Base-by-base conservation (phyloP, 2,329 filamentous ascomycete species). In the Aspergillus terreus region DNA sequence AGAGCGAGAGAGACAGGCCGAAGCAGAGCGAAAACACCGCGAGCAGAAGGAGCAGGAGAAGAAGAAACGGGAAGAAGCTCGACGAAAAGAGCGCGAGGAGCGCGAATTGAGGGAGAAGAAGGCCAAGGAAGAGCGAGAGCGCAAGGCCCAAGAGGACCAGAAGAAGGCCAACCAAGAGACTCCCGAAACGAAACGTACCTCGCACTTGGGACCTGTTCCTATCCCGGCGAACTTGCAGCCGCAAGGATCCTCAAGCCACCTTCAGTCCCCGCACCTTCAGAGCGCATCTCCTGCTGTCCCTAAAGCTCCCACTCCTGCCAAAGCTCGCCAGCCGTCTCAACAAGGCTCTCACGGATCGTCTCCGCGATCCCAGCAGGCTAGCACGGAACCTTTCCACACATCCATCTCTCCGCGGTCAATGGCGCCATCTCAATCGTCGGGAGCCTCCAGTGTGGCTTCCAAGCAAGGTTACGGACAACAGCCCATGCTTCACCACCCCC, bases 41-140 rank as follows among this genome's bases (percentile, higher is more conserved):
- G 89, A 94, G 69, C 82, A 84, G 42, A 90, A 88, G 65, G 88
- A 91, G 56, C 82, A 82, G 38, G 89, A 94, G 73, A 94, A 90
- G 75, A 92, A 87, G 72, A 83, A 85, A 56, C 81, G 81, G 46
- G 83, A 86, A 27, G 83, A 86, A 51, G 74, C 76, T 2, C 92
- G 88, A 70, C 90, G 90, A 63, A 92, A 92, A 65, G 85, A 90
- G 60, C 85, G 87, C 23, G 83, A 88, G 61, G 75, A 77, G 53
- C 71, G 71, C 17, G 74, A 77, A 56, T 60, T 65, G 21, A 87
- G 82, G 63, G 92, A 96, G 63, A 87, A 78, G 62, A 85, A 82
- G 61, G 78, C 79, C 54, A 81, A 77, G 57, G 80, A 79, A 58
- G 83, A 85, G 53, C 83, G 82, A 43, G 87, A 90, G 58, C 81